These are phyloP conservation scores for Yamadazyma tumulicola DNA, from an alignment of 805 yeast genomes.

Conservation along the genomic window DNA sequence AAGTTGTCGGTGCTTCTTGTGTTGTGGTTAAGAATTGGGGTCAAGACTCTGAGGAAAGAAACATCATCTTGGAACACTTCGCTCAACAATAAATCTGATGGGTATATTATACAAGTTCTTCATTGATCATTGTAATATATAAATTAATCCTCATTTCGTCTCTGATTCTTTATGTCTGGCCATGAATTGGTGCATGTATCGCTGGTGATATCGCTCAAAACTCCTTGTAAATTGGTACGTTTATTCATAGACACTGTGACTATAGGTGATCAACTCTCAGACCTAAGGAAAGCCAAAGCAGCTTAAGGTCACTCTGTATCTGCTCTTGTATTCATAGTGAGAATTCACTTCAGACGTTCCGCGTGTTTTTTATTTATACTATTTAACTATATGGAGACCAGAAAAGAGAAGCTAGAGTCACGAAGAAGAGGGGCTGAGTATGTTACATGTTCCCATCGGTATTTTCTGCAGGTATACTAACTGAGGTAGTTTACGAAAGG, in stretches of 20 bases:
- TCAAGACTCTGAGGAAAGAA: conserved; percentile 97
- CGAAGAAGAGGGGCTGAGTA: conserved; percentile 43
- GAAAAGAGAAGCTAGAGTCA: conserved; percentile 24
- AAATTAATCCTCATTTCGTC: not conserved
- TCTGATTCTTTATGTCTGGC: not conserved
- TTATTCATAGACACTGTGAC: too few species aligned
- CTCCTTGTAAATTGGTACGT: too few species aligned
- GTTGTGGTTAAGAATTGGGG: conserved; percentile 99
- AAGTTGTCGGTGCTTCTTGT: conserved; percentile 99
- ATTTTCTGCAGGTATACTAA: not conserved
- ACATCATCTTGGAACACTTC: conserved; percentile 93
- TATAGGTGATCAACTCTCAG: too few species aligned
- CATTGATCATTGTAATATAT: conserved; percentile 1
- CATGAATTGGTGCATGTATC: too few species aligned
- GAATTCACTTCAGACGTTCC: too few species aligned
- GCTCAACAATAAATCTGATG: conserved; percentile 39
- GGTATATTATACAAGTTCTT: not conserved
- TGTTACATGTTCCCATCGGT: too few species aligned
- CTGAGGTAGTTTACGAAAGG: conserved; percentile 10
- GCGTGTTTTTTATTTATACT: too few species aligned
- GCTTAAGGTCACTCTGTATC: too few species aligned
- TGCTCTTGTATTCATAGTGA: too few species aligned
- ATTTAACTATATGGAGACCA: too few species aligned
- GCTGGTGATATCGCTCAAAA: too few species aligned
- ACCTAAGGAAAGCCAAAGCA: too few species aligned